Base-by-base conservation (phyloP, 225 moss, liverwort and hornwort genomes). In the Takakia lepidozioides region DNA sequence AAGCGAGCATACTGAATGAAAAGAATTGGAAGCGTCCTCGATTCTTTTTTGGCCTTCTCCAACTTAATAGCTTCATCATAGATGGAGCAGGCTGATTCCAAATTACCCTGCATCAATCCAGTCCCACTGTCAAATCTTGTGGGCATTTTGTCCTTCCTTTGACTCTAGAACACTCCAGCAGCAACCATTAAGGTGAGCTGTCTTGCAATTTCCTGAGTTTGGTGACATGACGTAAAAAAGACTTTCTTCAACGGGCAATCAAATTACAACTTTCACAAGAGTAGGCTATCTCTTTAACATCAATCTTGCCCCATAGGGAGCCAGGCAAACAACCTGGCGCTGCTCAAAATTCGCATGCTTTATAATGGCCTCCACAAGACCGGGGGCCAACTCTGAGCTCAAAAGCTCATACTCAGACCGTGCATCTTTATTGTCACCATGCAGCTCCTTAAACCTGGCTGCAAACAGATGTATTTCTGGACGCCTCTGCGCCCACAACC, bases 331-430 rank as follows among this genome's bases (percentile, higher is more conserved):
- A 64, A 87, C 91, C 82, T 90, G 90, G 38, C 95, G 86, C 14
- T 90, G 69, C 61, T 95, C 90, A 69, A 95, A 90, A 60, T 95
- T 95, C 26, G 87, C 87, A 63, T 87, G 75, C 75, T 95, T 95
- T 20, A 95, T 68, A 32, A 75, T 66, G 25, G 87, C 80, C 59
- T 90, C 95, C 21, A 95, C 60, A n/a, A 90, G 75, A 15, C 90
- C 90, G 14, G 82, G 82, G 32, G 90, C 89, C 58, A 90, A 55
- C 27, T 90, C 84, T 13, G 72, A 61, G 40, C 72, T 90, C 48
- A 95, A 65, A 37, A 73, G 66, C 38, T 87, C 78, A 36, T 74
- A 90, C 37, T 84, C 84, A 28, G 68, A 74, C 38, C 84, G 64
- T 32, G 95, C 74, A 50, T 84, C 87, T 29, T 82, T 69, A 3